These are phyloP conservation scores for Caryopteris hybrid DNA, from an alignment of 305 asterid genomes.

Conservation along the genomic window DNA sequence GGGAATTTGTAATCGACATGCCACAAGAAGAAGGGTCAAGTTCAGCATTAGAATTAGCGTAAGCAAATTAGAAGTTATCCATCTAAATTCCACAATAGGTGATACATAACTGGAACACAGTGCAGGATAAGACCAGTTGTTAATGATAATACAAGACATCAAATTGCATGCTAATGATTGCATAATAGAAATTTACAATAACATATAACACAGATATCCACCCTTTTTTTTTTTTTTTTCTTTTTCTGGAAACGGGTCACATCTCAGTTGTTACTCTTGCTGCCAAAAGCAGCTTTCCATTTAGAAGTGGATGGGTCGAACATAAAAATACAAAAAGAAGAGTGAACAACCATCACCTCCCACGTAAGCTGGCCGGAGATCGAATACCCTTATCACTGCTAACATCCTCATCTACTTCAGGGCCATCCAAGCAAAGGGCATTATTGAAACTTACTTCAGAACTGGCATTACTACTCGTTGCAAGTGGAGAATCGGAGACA, in stretches of 20 bases:
- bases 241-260: not conserved
- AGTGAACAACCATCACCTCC: constrained; percentile 47
- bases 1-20: not conserved
- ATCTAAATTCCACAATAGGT: constrained; percentile 18
- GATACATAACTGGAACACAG: constrained; percentile 31
- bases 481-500: constrained; percentile 87
- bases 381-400: constrained; percentile 66
- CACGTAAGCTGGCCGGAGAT: constrained; percentile 67
- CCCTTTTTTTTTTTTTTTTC: constrained; percentile 10
- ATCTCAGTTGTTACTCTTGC: constrained; percentile 24
- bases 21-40: not conserved
- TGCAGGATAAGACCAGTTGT: constrained; percentile 22
- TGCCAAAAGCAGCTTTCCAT: constrained; percentile 16
- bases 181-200: constrained; percentile 44
- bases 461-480: constrained; percentile 93
- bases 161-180: constrained; percentile 28
- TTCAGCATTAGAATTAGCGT: not conserved
- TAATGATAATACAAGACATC: constrained; percentile 33
- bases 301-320: constrained; percentile 10
- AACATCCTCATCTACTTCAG: constrained; percentile 62
- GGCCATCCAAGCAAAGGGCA: constrained; percentile 53
- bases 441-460: constrained; percentile 86
- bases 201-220: constrained; percentile 30
- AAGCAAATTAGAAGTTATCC: constrained; percentile 21
- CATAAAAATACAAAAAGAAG: constrained; percentile 6